phyloP scores from a whole-genome alignment of 805 yeast species.

The Metschnikowia matae region DNA sequence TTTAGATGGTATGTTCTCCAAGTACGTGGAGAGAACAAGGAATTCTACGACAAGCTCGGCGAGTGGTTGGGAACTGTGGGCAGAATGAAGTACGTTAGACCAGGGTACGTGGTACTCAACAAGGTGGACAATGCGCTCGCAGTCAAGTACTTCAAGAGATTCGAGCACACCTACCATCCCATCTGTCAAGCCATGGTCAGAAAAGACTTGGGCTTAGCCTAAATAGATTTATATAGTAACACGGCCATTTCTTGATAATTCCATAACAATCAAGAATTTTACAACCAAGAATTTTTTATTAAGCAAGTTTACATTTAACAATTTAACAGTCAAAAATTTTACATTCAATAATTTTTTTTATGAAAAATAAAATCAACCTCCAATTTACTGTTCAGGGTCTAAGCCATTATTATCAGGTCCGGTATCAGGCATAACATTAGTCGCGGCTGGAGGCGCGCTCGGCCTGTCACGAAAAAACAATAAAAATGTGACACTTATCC shows the following conservation, averaged over 20 bases:
- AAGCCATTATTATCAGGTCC: too few species aligned
- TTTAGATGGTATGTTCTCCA: conserved; percentile 74
- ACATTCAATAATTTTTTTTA: too few species aligned
- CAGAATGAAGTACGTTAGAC: conserved; percentile 91
- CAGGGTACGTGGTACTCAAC: conserved; percentile 68
- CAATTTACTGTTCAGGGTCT: too few species aligned
- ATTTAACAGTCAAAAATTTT: too few species aligned
- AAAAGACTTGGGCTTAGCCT: conserved; percentile 61
- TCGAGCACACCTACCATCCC: conserved; percentile 69
- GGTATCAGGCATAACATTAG: not conserved
- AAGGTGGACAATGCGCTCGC: conserved; percentile 66
- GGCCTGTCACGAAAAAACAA: not conserved
- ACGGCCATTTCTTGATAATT: too few species aligned
- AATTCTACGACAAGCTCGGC: conserved; percentile 53
- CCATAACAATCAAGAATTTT: too few species aligned
- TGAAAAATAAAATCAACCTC: too few species aligned
- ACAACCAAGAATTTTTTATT: too few species aligned
- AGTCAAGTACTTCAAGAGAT: conserved; percentile 54
- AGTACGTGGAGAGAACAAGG: conserved; percentile 46
- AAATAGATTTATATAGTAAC: not conserved
- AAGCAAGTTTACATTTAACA: too few species aligned
- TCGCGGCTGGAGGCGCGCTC: conserved; percentile 5
- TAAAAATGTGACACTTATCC: conserved; percentile 2
- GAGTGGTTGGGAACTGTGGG: conserved; percentile 90
- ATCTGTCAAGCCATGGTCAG: conserved; percentile 78